A percentile compares a stretch with the other conserved stretches of the same genome.
These are phyloP conservation scores for Williopsis jadinii DNA, from an alignment of 1,139 yeast genomes.

Conservation along the genomic window DNA sequence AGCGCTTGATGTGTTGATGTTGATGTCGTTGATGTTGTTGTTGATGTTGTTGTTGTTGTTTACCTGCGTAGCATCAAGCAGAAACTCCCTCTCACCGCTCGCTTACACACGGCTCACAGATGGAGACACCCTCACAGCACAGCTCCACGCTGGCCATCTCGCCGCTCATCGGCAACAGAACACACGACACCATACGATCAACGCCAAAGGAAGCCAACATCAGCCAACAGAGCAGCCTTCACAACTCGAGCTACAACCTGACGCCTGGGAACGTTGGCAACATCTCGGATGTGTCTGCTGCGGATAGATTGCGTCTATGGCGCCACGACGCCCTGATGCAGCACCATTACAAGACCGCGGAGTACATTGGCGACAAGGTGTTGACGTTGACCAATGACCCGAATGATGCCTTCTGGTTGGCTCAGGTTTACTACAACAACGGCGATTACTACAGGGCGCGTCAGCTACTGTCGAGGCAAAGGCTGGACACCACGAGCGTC, in stretches of 20 bases:
- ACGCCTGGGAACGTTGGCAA: not conserved
- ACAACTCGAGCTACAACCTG: not conserved
- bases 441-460: slow-evolving; percentile 80
- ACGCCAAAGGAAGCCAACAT: slow-evolving; percentile 12
- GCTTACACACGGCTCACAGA: not conserved
- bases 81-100: too few species aligned
- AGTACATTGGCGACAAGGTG: slow-evolving; percentile 87
- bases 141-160: slow-evolving; percentile 26
- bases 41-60: too few species aligned
- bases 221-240: slow-evolving; percentile 1
- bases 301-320: slow-evolving; percentile 85
- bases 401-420: slow-evolving; percentile 94
- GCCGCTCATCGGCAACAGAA: slow-evolving; percentile 22
- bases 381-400: slow-evolving; percentile 70
- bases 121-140: slow-evolving; percentile 29
- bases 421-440: slow-evolving; percentile 69
- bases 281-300: slow-evolving; percentile 44
- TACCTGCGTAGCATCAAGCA: too few species aligned
- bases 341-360: slow-evolving; percentile 88
- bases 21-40: too few species aligned
- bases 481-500: slow-evolving; percentile 40
- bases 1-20: too few species aligned
- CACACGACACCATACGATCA: slow-evolving; percentile 19
- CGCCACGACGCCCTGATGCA: slow-evolving; percentile 91
- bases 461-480: slow-evolving; percentile 40